Evolutionary conservation across 2,329 filamentous ascomycete genomes (phyloP).

Genomic region (Phoma sp.): DNA sequence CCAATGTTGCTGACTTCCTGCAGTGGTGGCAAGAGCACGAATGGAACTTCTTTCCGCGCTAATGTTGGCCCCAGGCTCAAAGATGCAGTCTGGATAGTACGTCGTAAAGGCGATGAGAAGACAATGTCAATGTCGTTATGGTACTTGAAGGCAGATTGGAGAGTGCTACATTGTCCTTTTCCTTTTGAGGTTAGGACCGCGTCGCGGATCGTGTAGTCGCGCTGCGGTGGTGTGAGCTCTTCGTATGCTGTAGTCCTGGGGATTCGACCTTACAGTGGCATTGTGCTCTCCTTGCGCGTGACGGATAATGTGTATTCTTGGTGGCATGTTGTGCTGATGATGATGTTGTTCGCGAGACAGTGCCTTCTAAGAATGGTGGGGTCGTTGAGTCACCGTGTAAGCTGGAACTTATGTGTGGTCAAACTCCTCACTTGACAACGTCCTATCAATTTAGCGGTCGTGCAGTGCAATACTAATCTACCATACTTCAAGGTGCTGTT

Average conservation of each 20-base stretch:
- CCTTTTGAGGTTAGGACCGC: slow-evolving; percentile 80
- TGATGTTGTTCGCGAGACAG: slow-evolving; percentile 1
- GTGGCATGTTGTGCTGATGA: slow-evolving; percentile 28
- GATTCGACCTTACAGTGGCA: slow-evolving; percentile 35
- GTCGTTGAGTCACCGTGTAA: slow-evolving; percentile 6
- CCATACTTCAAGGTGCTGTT: background rate
- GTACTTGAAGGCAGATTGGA: slow-evolving; percentile 70
- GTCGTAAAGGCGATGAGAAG: slow-evolving; percentile 78
- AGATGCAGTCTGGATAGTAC: slow-evolving; percentile 81
- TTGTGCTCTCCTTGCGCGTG: slow-evolving; percentile 84
- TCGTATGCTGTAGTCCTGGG: background rate
- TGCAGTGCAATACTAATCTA: too few species aligned
- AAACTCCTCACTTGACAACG: too few species aligned
- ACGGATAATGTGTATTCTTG: slow-evolving; percentile 63
- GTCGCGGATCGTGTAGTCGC: slow-evolving; percentile 77
- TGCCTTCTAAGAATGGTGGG: slow-evolving; percentile 7
- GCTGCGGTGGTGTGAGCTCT: slow-evolving; percentile 58
- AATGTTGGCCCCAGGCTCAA: slow-evolving; percentile 67
- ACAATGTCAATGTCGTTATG: slow-evolving; percentile 68
- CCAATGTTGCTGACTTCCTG: slow-evolving; percentile 80
- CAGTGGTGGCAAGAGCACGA: slow-evolving; percentile 72
- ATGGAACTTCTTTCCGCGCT: slow-evolving; percentile 49
- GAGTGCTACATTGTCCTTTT: slow-evolving; percentile 72
- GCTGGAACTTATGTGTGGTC: background rate
- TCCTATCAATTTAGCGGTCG: too few species aligned